Conservation (phyloP, 441 rosid species). For the Sinapis alba region DNA sequence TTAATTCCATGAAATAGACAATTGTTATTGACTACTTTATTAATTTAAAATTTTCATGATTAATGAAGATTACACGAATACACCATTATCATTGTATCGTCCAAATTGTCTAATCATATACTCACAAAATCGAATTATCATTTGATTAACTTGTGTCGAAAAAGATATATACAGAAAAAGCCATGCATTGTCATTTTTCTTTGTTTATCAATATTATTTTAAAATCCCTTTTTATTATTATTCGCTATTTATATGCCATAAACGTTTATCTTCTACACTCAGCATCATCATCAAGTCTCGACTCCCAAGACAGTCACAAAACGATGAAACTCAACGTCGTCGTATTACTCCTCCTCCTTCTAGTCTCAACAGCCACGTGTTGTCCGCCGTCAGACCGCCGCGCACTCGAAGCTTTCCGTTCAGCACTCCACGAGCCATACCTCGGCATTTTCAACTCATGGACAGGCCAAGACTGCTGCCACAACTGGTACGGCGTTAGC, state of each 20-base stretch:
- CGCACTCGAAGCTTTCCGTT: constrained; percentile 64
- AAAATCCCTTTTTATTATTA: not conserved
- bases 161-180: constrained; percentile 1
- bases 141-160: not conserved
- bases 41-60: constrained; percentile 5
- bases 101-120: constrained; percentile 24
- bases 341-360: constrained; percentile 34
- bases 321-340: constrained; percentile 34
- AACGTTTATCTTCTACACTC: constrained; percentile 35
- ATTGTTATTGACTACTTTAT: not conserved
- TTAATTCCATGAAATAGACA: not conserved
- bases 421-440: constrained; percentile 69
- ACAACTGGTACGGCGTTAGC: constrained; percentile 84
- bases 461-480: constrained; percentile 82
- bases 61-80: constrained; percentile 37
- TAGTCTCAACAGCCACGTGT: constrained; percentile 42
- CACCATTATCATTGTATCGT: not conserved
- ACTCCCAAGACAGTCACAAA: constrained; percentile 31
- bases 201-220: not conserved
- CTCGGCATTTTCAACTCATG: constrained; percentile 84
- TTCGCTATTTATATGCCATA: constrained; percentile 35
- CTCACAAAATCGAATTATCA: not conserved
- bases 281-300: constrained; percentile 18
- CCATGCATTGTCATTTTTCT: constrained; percentile 15
- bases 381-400: constrained; percentile 80